A percentile compares a stretch with the other conserved stretches of the same genome.
Conservation (phyloP, 495 filamentous ascomycete species). For the Xylaria sp. region DNA sequence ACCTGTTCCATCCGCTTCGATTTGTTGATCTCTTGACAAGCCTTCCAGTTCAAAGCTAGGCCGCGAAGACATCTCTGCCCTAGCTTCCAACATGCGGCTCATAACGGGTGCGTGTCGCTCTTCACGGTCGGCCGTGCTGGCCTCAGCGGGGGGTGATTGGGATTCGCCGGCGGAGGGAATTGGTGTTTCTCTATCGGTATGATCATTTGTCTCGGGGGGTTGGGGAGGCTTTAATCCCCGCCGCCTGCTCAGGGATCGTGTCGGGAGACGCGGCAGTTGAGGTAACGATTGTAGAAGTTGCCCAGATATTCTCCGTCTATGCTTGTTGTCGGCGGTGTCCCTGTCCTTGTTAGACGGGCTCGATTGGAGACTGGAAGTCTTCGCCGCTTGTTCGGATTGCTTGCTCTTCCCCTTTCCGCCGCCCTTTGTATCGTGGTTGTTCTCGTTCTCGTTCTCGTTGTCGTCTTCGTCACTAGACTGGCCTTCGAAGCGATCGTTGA, state of each 20-base stretch:
- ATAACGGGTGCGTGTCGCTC: conserved; percentile 69
- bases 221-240: conserved; percentile 36
- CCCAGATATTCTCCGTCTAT: conserved; percentile 66
- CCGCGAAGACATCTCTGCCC: conserved; percentile 65
- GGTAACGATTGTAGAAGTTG: conserved; percentile 66
- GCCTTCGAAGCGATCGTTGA: conserved; percentile 80
- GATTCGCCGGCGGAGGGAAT: conserved; percentile 25
- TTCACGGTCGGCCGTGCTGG: conserved; percentile 41
- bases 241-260: conserved; percentile 47
- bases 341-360: conserved; percentile 34
- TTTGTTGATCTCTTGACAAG: conserved; percentile 44
- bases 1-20: conserved; percentile 44
- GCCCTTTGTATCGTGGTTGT: conserved; percentile 25
- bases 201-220: conserved; percentile 28
- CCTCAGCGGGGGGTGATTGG: conserved; percentile 34
- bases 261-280: conserved; percentile 49
- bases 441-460: conserved; percentile 46
- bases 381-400: conserved; percentile 40
- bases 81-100: conserved; percentile 84
- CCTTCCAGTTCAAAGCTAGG: conserved; percentile 61
- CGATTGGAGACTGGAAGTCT: conserved; percentile 47
- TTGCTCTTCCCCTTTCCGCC: conserved; percentile 27
- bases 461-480: conserved; percentile 81
- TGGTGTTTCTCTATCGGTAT: conserved; percentile 28
- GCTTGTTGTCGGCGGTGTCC: conserved; percentile 40